Percentiles rank a stretch among this genome's conserved stretches.
phyloP scores from a whole-genome alignment of 257 asterid genomes.

The Primulina tabacum region DNA sequence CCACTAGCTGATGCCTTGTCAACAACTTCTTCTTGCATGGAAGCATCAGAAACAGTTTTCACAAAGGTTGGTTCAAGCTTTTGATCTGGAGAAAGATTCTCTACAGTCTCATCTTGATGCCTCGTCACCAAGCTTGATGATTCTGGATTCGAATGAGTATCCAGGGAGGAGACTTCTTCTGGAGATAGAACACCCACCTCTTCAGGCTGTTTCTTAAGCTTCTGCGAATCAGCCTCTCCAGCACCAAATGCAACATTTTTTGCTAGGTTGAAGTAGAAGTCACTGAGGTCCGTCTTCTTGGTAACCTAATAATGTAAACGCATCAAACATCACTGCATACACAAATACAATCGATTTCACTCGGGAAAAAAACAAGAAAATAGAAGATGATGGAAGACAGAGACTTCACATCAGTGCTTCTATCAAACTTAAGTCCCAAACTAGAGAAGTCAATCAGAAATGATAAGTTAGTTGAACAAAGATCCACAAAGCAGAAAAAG shows the following conservation, averaged over 20 bases:
- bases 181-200: conserved; percentile 36
- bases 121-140: conserved; percentile 33
- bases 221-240: conserved; percentile 42
- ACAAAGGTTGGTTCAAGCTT: conserved; percentile 26
- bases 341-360: not conserved
- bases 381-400: not conserved
- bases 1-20: conserved; percentile 29
- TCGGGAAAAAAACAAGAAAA: not conserved
- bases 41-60: conserved; percentile 36
- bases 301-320: conserved; percentile 55
- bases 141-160: conserved; percentile 29
- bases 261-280: conserved; percentile 71
- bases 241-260: conserved; percentile 89
- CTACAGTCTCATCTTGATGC: conserved; percentile 30
- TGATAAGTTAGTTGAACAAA: not conserved
- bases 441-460: not conserved
- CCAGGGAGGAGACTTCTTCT: conserved; percentile 30
- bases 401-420: not conserved
- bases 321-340: not conserved
- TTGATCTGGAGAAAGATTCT: conserved; percentile 37
- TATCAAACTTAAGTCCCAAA: not conserved
- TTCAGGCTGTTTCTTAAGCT: conserved; percentile 39
- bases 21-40: conserved; percentile 31
- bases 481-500: no score
- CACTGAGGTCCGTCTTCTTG: conserved; percentile 72